Evolutionary conservation across 805 yeast species (phyloP).

Genomic region (Suhomyces vadensis): DNA sequence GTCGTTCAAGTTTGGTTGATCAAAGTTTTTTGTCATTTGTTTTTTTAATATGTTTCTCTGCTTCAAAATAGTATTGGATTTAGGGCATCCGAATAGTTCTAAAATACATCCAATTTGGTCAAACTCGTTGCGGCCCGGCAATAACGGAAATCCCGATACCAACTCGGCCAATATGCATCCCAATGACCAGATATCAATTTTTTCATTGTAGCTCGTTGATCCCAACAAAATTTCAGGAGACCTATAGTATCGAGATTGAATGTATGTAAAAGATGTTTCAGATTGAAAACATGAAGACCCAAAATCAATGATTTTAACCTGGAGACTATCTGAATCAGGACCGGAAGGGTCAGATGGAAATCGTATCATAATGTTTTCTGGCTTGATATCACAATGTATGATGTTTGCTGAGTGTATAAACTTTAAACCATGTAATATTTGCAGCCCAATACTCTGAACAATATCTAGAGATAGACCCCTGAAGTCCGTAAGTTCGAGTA

Average conservation of each 20-base stretch:
- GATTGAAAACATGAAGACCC: slow-evolving; percentile 60
- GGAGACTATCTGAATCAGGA: slow-evolving; percentile 39
- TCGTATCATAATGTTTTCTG: slow-evolving; percentile 72
- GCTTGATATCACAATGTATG: slow-evolving; percentile 85
- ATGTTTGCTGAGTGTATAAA: slow-evolving; percentile 57
- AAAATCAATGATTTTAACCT: slow-evolving; percentile 75
- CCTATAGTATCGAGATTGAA: slow-evolving; percentile 69
- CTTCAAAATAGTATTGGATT: slow-evolving; percentile 36
- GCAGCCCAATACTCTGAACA: slow-evolving; percentile 48
- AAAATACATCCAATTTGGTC: slow-evolving; percentile 47
- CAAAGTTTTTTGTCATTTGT: slow-evolving; percentile 11
- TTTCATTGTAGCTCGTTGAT: slow-evolving; percentile 51
- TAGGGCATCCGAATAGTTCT: slow-evolving; percentile 51
- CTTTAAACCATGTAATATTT: slow-evolving; percentile 59
- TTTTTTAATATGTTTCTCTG: slow-evolving; percentile 39
- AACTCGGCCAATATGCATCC: slow-evolving; percentile 45
- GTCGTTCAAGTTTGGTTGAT: slow-evolving; percentile 25
- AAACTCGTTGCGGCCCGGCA: slow-evolving; percentile 51
- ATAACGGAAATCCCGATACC: slow-evolving; percentile 39
- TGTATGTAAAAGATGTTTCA: slow-evolving; percentile 50
- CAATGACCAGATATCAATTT: slow-evolving; percentile 54
- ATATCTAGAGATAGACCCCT: slow-evolving; percentile 48
- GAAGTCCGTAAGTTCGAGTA: slow-evolving; percentile 50
- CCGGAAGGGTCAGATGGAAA: slow-evolving; percentile 25
- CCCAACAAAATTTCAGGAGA: slow-evolving; percentile 80